Evolutionary conservation across 2,329 filamentous ascomycete genomes (phyloP), one percentile per base, ranked within the genome.

Genomic region (Lasiodiplodia sp.): DNA sequence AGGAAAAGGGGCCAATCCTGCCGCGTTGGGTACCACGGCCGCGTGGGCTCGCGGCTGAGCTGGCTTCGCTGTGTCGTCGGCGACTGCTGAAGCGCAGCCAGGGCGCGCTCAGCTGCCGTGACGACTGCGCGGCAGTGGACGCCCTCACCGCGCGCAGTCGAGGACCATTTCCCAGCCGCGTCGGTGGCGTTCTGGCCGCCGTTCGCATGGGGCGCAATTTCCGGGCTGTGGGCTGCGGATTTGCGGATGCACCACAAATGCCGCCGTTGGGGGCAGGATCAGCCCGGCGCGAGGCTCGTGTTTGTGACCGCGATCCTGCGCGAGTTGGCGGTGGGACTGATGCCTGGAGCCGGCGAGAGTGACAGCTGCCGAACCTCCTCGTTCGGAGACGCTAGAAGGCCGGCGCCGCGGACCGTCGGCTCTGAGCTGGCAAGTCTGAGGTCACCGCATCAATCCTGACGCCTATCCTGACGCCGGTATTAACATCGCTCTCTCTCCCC

Each of bases 1-100:
- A 53, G 38, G 55, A 34, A 58, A 67, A 52, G 53, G 65, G 65
- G 53, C 53, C 55, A 60, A 37, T 57, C 25, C 40, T 67, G 53
- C 55, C 40, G 18, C 18, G 51, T 38, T 62, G 40, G 40, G 38
- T 49, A 34, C 23, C 57, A 47, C n/a, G 12, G 57, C 57, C 40
- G 57, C 58, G 38, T 47, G 8, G 4, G n/a, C 56, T 21, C 38
- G 37, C 37, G 23, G 18, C 12, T 57, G 18, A 21, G 11, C 18
- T 21, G 12, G 55, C 55, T 31, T 37, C 55, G 18, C 21, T 23
- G 55, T 11, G n/a, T 40, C 38, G 12, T 7, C 11, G 0, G 56
- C 52, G 14, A 12, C 52, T 12, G 12, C 52, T 55, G 4, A 6
- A 16, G 11, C 11, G 4, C 51, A 21, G 40, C 28, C 28, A 28